Evolutionary conservation across 257 asterid genomes (phyloP), one percentile per base, ranked within the genome.

Genomic region (Solanum sparsipilum): DNA sequence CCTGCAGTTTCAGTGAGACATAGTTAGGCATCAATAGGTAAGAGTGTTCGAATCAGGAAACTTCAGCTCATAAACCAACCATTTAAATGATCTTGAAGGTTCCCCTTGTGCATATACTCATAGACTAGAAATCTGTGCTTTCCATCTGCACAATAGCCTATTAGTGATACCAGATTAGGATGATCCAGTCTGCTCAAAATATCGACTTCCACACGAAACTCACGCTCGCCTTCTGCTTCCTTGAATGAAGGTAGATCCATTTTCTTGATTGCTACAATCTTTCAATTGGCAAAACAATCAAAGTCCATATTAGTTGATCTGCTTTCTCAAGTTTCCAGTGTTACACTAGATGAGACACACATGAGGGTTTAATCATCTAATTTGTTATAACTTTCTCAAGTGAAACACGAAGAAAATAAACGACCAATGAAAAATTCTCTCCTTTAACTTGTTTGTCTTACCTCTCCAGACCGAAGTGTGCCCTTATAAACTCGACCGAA

Each of bases 141-240:
- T 92, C 99, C 98, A 87, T 97, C 98, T 81, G 99, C 99, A 90
- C 99, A 95, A 76, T 97, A 97, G 67, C 98, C 98, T 84, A 94
- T 93, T 48, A 97, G 90, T 83, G 94, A 92, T 67, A 97, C 98
- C 7, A 97, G 96, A 91, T 97, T 96, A 29, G 98, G 98, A 89
- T 97, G 99, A 85, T 96, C 98, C 90, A 97, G 91, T 93, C 99
- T 93, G 95, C 99, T 97, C 91, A 97, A 86, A n/a, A 97, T 96
- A 88, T 97, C 98, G 31, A 97, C 99, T 92, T 97, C 99, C 58
- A 97, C 99, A 1, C 99, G 91, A 88, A 97, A 96, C 88, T 97
- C 98, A 4, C 96, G 93, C 89, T 97, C 99, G 41, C 99, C 99
- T 89, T 97, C 97, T 46, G 98, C 99, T 89, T 84, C 95, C 89